phyloP scores from a whole-genome alignment of 345 rosid species.

The Rhizophora apiculata region DNA sequence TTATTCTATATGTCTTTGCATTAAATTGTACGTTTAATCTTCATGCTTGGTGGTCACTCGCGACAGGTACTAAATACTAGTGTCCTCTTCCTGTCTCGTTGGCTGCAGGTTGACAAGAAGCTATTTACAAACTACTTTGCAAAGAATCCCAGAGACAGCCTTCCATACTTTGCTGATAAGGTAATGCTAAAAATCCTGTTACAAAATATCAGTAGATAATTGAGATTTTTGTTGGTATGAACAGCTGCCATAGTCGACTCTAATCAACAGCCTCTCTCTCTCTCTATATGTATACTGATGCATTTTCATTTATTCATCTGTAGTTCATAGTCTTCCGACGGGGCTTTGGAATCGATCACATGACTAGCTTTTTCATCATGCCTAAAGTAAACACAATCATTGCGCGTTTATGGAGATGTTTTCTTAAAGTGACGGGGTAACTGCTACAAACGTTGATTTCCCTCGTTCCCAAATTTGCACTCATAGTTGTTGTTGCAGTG shows the following conservation, averaged over 20 bases:
- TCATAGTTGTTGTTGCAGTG: no score
- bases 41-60: no score
- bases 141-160: conserved; percentile 51
- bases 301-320: conserved; percentile 2
- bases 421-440: conserved; percentile 57
- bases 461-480: no score
- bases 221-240: neutral
- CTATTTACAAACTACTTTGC: conserved; percentile 54
- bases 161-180: conserved; percentile 72
- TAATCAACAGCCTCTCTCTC: no score
- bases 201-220: neutral
- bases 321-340: conserved; percentile 70
- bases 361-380: conserved; percentile 48
- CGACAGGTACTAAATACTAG: no score
- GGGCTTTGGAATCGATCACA: conserved; percentile 71
- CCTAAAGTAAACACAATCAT: conserved; percentile 56
- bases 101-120: conserved; percentile 59
- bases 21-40: no score
- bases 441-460: neutral
- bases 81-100: conserved; percentile 3
- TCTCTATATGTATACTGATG: neutral
- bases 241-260: no score
- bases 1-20: neutral
- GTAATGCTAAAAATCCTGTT: conserved; percentile 23
- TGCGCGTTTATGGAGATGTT: conserved; percentile 46